Percentiles rank a stretch among this genome's conserved stretches.
These are phyloP conservation scores for Candida railenensis DNA, from an alignment of 805 yeast genomes.

Conservation along the genomic window DNA sequence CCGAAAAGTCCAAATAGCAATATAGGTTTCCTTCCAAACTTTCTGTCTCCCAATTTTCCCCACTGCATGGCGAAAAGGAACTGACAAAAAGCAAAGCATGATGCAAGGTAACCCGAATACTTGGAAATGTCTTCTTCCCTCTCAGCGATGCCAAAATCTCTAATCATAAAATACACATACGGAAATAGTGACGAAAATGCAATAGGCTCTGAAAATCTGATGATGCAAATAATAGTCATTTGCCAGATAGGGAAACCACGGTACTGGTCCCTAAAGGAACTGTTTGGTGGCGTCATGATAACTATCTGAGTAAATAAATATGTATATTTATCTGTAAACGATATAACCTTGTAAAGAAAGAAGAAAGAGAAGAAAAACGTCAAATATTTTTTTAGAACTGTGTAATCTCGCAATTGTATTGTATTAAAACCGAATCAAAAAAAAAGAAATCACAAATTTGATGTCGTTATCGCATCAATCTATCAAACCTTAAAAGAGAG, in stretches of 20 bases:
- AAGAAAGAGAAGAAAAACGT: too few relatives aligned
- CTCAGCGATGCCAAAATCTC: constrained; percentile 21
- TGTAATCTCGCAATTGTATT: too few relatives aligned
- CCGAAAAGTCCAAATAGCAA: constrained; percentile 26
- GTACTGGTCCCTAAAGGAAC: constrained; percentile 47
- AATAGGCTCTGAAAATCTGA: constrained; percentile 61
- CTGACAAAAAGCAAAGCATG: constrained; percentile 22
- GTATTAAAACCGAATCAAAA: too few relatives aligned
- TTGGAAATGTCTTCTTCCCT: constrained; percentile 18
- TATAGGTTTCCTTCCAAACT: constrained; percentile 27
- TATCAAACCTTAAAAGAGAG: too few relatives aligned
- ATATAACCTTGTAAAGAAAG: too few relatives aligned
- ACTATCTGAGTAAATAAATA: constrained; percentile 10
- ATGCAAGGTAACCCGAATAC: constrained; percentile 20
- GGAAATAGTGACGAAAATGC: constrained; percentile 66
- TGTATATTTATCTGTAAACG: too few relatives aligned
- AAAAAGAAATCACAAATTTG: too few relatives aligned
- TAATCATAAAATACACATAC: constrained; percentile 49
- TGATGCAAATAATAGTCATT: constrained; percentile 34
- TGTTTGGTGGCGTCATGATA: background rate
- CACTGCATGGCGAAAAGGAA: constrained; percentile 25
- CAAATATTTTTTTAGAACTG: too few relatives aligned
- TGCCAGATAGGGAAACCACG: constrained; percentile 58
- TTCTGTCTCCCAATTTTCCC: constrained; percentile 27
- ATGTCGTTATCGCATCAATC: too few relatives aligned